These are phyloP conservation scores for Aspergillus campestris DNA, from an alignment of 495 filamentous ascomycete species.

Conservation along the genomic window DNA sequence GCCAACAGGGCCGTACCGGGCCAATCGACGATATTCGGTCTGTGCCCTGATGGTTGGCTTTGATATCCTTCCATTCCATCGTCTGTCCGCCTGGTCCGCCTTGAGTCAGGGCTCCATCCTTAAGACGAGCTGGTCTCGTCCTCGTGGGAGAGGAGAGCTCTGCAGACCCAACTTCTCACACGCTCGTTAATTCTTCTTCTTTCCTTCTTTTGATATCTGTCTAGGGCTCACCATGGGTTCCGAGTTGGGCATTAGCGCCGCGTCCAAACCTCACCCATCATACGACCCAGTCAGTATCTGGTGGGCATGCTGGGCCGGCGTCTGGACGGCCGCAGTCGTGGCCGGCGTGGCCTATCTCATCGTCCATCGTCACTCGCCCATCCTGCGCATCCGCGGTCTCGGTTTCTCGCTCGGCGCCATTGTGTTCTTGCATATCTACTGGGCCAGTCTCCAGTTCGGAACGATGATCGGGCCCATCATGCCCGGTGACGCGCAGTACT, in stretches of 20 bases:
- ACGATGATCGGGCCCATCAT: slow-evolving; percentile 51
- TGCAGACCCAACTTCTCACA: too few species aligned
- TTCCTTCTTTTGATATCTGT: too few species aligned
- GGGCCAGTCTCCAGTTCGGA: slow-evolving; percentile 48
- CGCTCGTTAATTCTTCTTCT: too few species aligned
- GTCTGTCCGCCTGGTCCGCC: too few species aligned
- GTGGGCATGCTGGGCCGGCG: slow-evolving; percentile 24
- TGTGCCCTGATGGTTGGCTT: too few species aligned
- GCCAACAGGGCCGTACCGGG: too few species aligned
- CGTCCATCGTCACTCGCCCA: slow-evolving; percentile 44
- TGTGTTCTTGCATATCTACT: slow-evolving; percentile 57
- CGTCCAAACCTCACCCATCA: slow-evolving; percentile 17
- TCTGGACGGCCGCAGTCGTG: slow-evolving; percentile 49
- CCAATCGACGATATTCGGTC: too few species aligned
- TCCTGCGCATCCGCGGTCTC: slow-evolving; percentile 56
- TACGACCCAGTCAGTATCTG: slow-evolving; percentile 24
- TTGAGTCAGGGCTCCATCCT: too few species aligned
- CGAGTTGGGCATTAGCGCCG: slow-evolving; percentile 24
- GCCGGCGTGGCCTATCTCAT: slow-evolving; percentile 47
- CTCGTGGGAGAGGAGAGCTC: too few species aligned
- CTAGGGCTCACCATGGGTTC: slow-evolving; percentile 23
- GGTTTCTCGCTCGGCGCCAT: slow-evolving; percentile 50
- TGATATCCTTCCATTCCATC: too few species aligned
- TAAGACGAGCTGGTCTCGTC: too few species aligned
- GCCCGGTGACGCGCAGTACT: slow-evolving; percentile 53